Conservation (phyloP, 331 rosid genomes). For the Acacia concinna region DNA sequence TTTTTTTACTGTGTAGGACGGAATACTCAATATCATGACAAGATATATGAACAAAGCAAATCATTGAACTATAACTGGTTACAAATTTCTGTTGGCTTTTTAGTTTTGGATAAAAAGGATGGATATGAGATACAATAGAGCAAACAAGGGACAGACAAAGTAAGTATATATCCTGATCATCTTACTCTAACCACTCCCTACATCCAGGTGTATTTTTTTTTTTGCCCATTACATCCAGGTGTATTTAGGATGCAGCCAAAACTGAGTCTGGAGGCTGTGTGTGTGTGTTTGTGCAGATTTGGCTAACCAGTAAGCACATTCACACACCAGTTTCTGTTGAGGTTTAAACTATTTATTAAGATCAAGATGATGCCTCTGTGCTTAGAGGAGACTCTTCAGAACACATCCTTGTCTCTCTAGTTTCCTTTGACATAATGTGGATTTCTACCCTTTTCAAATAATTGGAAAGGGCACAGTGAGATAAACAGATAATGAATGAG, state of each 20-base stretch:
- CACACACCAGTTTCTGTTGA: background rate
- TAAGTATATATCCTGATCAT: background rate
- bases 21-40: background rate
- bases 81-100: background rate
- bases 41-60: background rate
- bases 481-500: conserved; percentile 8
- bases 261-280: background rate
- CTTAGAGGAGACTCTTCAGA: background rate
- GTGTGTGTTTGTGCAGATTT: background rate
- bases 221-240: no score
- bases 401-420: background rate
- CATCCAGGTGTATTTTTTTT: no score
- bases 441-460: background rate
- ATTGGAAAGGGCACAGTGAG: background rate
- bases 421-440: background rate
- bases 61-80: background rate
- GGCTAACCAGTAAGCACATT: background rate
- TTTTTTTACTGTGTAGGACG: background rate
- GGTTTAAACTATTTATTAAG: background rate
- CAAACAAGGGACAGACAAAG: background rate
- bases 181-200: background rate
- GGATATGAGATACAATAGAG: background rate
- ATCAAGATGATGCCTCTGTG: background rate
- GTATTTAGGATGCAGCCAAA: background rate
- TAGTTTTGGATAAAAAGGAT: background rate